Evolutionary conservation across 345 rosid genomes (phyloP), one percentile per base, ranked within the genome.

Genomic region (Melaleuca quinquenervia): DNA sequence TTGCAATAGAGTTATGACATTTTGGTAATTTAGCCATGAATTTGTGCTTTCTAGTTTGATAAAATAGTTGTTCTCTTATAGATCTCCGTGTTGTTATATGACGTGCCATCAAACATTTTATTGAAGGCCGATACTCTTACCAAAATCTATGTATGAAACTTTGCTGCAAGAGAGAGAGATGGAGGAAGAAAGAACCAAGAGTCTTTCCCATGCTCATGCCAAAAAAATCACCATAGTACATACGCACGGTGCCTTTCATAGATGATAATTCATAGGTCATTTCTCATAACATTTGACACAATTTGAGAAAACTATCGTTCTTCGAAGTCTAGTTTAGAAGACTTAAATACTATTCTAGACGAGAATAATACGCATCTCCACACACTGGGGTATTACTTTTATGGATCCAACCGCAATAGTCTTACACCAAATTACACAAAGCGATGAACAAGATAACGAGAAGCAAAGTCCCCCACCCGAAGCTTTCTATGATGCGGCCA

Each of bases 381-480:
- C 80, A 70, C 36, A 70, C 8, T 4, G 32, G 1, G 24, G 24
- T 5, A 16, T 20, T 20, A 22, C 21, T 36, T 10, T 18, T 36
- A 20, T 15, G 45, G 44, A 29, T 36, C 22, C 45, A 64, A 64
- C 7, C 16, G 18, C 18, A 36, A 13, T 36, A 11, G 41, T 16
- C 45, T 86, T 88, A 86, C 3, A 87, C 20, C 41, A 88, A 18
- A 60, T 89, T 84, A 82, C 87, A 89, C 62, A 90, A 62, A 58
- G 86, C 84, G 27, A 90, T 58, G 88, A 90, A 91, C 70, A 93
- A 87, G 74, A 91, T 45, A 82, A 91, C 48, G 13, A 93, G 85
- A 75, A 91, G 76, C 14, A 91, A 52, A 15, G 92, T 84, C 82
- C 93, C 93, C 36, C 86, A 85, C 15, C 93, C 92, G 55, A 84